These are phyloP conservation scores for Candida broadrunensis DNA, from an alignment of 805 yeast genomes.

Conservation along the genomic window DNA sequence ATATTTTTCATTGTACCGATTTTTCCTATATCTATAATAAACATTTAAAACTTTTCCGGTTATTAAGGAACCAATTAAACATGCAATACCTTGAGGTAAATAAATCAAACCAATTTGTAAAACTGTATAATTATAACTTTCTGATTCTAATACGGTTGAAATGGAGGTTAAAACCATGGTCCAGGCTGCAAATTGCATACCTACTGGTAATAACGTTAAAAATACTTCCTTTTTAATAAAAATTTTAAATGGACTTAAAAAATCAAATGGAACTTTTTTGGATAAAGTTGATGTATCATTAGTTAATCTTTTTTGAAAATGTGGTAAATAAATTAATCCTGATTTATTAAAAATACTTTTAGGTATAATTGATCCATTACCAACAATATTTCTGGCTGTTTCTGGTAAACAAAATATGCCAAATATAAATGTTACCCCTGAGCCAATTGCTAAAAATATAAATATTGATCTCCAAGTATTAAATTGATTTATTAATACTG, in stretches of 20 bases:
- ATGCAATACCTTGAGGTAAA: constrained; percentile 70
- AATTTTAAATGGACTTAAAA: constrained; percentile 41
- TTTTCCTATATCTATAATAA: constrained; percentile 38
- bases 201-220: constrained; percentile 52
- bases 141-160: constrained; percentile 49
- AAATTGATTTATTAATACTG: constrained; percentile 39
- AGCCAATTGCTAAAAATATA: constrained; percentile 69
- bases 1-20: constrained; percentile 22
- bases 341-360: constrained; percentile 36
- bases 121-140: constrained; percentile 48
- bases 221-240: constrained; percentile 42
- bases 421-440: constrained; percentile 40
- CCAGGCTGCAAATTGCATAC: constrained; percentile 68
- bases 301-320: constrained; percentile 24
- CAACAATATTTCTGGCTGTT: constrained; percentile 68
- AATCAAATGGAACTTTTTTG: constrained; percentile 14
- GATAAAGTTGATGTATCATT: constrained; percentile 22
- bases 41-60: constrained; percentile 58
- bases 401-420: constrained; percentile 55
- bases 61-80: constrained; percentile 55
- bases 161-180: constrained; percentile 65
- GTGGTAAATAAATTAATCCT: constrained; percentile 37
- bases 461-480: constrained; percentile 71
- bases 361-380: constrained; percentile 69
- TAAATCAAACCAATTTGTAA: constrained; percentile 67